phyloP scores from a whole-genome alignment of 169 alveolate species.

The Babesia bovis region DNA sequence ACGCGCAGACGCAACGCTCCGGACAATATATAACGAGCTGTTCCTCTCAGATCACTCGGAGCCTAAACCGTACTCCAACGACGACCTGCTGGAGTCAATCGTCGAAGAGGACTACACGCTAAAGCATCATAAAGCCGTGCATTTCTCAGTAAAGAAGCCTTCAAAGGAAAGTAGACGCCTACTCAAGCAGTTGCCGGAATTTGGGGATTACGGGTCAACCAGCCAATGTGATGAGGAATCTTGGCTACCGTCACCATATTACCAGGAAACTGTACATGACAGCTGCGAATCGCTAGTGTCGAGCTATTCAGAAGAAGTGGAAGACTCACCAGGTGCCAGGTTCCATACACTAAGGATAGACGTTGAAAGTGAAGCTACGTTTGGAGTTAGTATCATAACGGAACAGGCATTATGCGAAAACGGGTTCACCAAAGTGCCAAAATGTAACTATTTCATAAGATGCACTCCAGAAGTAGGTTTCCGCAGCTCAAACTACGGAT shows the following conservation, averaged over 20 bases:
- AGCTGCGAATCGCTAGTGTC: neutral
- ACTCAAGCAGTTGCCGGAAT: conserved; percentile 2
- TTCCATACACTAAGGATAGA: conserved; percentile 27
- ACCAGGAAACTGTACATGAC: conserved; percentile 19
- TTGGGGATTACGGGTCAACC: conserved; percentile 8
- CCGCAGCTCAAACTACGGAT: conserved; percentile 31
- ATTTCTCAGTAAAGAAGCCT: conserved; percentile 16
- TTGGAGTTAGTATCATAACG: conserved; percentile 19
- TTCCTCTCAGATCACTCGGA: conserved; percentile 22
- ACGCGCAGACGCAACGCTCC: conserved; percentile 51
- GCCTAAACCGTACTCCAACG: neutral
- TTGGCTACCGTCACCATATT: neutral
- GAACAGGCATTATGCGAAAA: conserved; percentile 31
- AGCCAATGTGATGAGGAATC: conserved; percentile 18
- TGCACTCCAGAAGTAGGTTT: conserved; percentile 25
- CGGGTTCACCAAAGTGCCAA: conserved; percentile 29
- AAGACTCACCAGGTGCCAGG: neutral
- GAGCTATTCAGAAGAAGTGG: neutral
- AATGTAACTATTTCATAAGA: neutral
- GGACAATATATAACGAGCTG: conserved; percentile 60
- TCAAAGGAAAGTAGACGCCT: neutral
- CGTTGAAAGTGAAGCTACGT: conserved; percentile 22
- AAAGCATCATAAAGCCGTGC: conserved; percentile 22
- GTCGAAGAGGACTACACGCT: conserved; percentile 10
- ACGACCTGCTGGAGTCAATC: neutral